These are phyloP conservation scores for Arachis stenosperma DNA, from an alignment of 306 rosid species.

Conservation along the genomic window DNA sequence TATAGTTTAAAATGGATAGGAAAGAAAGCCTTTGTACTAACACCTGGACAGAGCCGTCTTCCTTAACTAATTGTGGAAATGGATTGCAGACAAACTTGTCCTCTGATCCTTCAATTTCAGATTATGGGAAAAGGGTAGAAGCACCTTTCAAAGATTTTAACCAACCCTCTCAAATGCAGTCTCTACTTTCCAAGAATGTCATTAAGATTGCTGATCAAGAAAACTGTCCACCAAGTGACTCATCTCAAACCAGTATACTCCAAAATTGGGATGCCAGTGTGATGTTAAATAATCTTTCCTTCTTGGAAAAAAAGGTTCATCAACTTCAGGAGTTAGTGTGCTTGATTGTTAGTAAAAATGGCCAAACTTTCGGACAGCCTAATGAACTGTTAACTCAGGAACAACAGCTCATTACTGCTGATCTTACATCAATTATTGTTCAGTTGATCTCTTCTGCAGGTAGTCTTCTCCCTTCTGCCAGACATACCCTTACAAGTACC, in stretches of 20 bases:
- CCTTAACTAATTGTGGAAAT: slow-evolving; percentile 39
- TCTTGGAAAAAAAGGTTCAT: slow-evolving; percentile 73
- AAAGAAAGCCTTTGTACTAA: slow-evolving; percentile 49
- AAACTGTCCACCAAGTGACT: slow-evolving; percentile 42
- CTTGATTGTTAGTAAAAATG: slow-evolving; percentile 57
- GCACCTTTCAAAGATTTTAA: slow-evolving; percentile 52
- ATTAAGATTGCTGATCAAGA: slow-evolving; percentile 45
- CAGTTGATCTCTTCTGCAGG: slow-evolving; percentile 89
- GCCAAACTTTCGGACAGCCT: slow-evolving; percentile 51
- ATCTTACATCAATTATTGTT: slow-evolving; percentile 77
- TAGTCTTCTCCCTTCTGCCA: slow-evolving; percentile 72
- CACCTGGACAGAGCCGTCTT: slow-evolving; percentile 55
- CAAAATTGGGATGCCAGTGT: slow-evolving; percentile 74
- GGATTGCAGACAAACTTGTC: slow-evolving; percentile 43
- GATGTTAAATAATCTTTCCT: slow-evolving; percentile 66
- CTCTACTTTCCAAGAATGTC: slow-evolving; percentile 40
- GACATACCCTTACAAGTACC: slow-evolving; percentile 44
- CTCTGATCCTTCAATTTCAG: slow-evolving; percentile 49
- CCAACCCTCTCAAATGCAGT: slow-evolving; percentile 47
- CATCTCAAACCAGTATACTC: slow-evolving; percentile 41
- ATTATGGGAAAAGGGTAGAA: slow-evolving; percentile 50
- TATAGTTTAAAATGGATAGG: slow-evolving; percentile 55
- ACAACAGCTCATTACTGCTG: slow-evolving; percentile 75
- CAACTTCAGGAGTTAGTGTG: slow-evolving; percentile 79
- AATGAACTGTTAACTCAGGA: slow-evolving; percentile 66